A percentile compares a stretch with the other conserved stretches of the same genome.
Conservation (phyloP, 202 grass and related monocot genomes). For the Eragrostis tef region DNA sequence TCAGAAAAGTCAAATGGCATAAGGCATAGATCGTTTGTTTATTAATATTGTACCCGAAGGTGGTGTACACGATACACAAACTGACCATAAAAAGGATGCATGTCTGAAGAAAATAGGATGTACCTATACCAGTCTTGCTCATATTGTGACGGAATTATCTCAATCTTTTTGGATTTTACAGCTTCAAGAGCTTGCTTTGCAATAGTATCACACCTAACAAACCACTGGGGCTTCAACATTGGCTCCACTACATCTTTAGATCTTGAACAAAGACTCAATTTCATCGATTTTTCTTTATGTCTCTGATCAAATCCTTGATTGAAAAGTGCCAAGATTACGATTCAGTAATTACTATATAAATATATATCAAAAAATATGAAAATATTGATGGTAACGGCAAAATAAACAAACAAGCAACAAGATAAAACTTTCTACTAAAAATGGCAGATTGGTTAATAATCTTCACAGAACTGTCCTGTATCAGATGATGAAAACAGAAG, state of each 20-base stretch:
- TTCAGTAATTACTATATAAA: neutral
- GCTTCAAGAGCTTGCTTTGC: constrained; percentile 75
- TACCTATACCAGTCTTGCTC: constrained; percentile 93
- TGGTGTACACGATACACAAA: neutral
- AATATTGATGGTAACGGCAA: neutral
- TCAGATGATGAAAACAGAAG: neutral
- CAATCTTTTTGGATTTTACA: constrained; percentile 76
- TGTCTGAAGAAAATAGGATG: neutral
- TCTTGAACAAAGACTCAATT: constrained; percentile 81
- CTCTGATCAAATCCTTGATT: constrained; percentile 70
- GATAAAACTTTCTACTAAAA: constrained; percentile 6
- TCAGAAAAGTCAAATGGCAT: neutral
- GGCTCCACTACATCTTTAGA: constrained; percentile 87
- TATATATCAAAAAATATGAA: neutral
- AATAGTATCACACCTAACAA: constrained; percentile 83
- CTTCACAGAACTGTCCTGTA: neutral
- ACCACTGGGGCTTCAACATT: constrained; percentile 89
- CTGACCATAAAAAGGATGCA: constrained; percentile 3
- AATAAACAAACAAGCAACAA: neutral
- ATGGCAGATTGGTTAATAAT: neutral
- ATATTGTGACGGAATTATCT: constrained; percentile 90
- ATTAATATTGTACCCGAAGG: neutral
- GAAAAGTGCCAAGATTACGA: constrained; percentile 30
- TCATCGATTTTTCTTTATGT: constrained; percentile 91
- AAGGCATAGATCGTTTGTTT: neutral